A percentile compares a stretch with the other conserved stretches of the same genome.
Evolutionary conservation across 257 asterid species (phyloP).

Genomic region (Prunella vulgaris): DNA sequence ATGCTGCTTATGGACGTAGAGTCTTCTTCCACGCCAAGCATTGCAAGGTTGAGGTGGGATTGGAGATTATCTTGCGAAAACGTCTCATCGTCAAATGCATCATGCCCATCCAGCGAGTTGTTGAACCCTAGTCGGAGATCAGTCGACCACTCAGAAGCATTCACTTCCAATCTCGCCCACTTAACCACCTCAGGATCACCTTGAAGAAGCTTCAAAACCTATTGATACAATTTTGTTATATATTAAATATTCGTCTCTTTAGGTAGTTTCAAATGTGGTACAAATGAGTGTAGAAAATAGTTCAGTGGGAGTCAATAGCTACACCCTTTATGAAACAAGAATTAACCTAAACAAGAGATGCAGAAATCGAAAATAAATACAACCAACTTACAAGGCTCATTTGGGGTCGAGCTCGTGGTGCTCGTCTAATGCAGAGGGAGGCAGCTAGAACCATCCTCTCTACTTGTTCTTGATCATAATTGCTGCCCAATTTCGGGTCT

Average conservation of each 20-base stretch:
- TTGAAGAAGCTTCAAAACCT: slow-evolving; percentile 75
- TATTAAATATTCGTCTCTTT: too few species aligned
- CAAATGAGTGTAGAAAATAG: too few species aligned
- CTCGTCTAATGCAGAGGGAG: slow-evolving; percentile 78
- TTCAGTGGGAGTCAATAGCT: not conserved
- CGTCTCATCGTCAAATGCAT: slow-evolving; percentile 57
- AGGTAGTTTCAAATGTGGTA: too few species aligned
- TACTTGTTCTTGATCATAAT: slow-evolving; percentile 52
- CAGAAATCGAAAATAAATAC: not conserved
- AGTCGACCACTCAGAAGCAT: slow-evolving; percentile 44
- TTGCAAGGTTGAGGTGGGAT: slow-evolving; percentile 77
- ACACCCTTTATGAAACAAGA: not conserved
- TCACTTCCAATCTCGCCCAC: slow-evolving; percentile 77
- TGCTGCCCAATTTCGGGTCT: slow-evolving; percentile 59
- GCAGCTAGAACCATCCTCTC: slow-evolving; percentile 91
- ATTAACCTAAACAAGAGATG: not conserved
- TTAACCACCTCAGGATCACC: slow-evolving; percentile 61
- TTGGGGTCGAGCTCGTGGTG: slow-evolving; percentile 89
- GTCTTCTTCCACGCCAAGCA: slow-evolving; percentile 79
- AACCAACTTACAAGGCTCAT: slow-evolving; percentile 80
- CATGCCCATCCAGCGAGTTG: slow-evolving; percentile 45
- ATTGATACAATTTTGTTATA: too few species aligned
- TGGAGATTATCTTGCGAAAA: slow-evolving; percentile 62
- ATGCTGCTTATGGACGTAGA: slow-evolving; percentile 73
- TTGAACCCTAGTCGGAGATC: slow-evolving; percentile 19